Conservation (phyloP, 2,329 filamentous ascomycete species). For the Boeremia lycopersici region DNA sequence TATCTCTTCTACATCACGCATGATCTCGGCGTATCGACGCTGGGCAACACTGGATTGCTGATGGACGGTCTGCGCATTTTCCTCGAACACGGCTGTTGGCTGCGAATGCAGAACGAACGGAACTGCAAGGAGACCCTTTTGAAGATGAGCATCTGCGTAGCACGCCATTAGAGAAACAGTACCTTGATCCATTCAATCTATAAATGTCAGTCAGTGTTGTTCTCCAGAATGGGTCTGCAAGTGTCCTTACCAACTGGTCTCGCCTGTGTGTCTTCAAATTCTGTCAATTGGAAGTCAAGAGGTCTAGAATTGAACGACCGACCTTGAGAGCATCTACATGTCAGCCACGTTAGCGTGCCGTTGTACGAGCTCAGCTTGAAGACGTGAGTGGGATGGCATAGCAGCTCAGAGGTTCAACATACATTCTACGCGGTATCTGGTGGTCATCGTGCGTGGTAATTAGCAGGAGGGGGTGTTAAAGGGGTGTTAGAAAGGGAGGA, state of each 20-base stretch:
- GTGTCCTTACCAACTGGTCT: slow-evolving; percentile 81
- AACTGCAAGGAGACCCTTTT: slow-evolving; percentile 73
- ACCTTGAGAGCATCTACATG: slow-evolving; percentile 68
- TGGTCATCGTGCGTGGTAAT: slow-evolving; percentile 43
- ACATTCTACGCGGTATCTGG: slow-evolving; percentile 52
- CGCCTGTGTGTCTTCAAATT: slow-evolving; percentile 78
- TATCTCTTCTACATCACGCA: slow-evolving; percentile 89
- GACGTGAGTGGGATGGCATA: slow-evolving; percentile 1
- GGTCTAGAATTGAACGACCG: slow-evolving; percentile 16
- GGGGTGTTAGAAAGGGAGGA: slow-evolving; percentile 5
- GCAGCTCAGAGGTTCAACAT: slow-evolving; percentile 17
- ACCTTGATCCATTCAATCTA: slow-evolving; percentile 91
- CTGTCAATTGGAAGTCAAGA: slow-evolving; percentile 17
- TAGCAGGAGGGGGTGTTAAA: background rate
- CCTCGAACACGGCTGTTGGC: slow-evolving; percentile 83
- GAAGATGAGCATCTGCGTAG: background rate
- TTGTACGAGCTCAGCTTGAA: slow-evolving; percentile 10
- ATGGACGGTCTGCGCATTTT: slow-evolving; percentile 66
- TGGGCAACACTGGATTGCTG: slow-evolving; percentile 82
- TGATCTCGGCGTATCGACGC: slow-evolving; percentile 90
- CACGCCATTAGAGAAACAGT: slow-evolving; percentile 9
- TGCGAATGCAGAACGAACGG: slow-evolving; percentile 97
- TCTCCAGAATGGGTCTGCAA: background rate
- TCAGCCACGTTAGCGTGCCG: slow-evolving; percentile 23
- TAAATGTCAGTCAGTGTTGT: background rate